Conservation (phyloP, 306 rosid species). For the Prunus kanzakura region DNA sequence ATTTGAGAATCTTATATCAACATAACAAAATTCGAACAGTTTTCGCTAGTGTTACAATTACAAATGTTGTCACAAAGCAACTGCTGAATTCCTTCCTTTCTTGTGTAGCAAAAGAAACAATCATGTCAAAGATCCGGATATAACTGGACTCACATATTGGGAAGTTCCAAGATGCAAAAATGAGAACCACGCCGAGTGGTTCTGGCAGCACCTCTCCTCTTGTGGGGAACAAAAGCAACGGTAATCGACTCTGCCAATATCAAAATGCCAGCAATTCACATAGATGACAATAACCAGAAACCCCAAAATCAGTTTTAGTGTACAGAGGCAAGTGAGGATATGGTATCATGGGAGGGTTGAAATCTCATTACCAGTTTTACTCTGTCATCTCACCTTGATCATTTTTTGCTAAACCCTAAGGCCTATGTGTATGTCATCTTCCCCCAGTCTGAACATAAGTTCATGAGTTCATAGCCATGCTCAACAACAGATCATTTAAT, state of each 20-base stretch:
- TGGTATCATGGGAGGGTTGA: too few relatives aligned
- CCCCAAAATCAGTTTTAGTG: neutral
- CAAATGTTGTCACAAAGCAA: too few relatives aligned
- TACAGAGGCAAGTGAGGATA: too few relatives aligned
- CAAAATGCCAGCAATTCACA: slow-evolving; percentile 4
- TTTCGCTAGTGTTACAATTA: neutral
- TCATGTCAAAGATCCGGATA: neutral
- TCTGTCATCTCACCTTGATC: neutral
- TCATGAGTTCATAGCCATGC: too few relatives aligned
- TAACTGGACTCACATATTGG: slow-evolving; percentile 67
- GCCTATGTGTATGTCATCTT: too few relatives aligned
- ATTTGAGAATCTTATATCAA: neutral
- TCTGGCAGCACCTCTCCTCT: slow-evolving; percentile 67
- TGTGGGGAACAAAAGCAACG: slow-evolving; percentile 65
- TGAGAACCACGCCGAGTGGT: slow-evolving; percentile 83
- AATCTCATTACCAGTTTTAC: too few relatives aligned
- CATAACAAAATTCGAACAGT: neutral
- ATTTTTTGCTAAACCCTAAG: neutral
- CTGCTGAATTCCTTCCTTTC: too few relatives aligned
- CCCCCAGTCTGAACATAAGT: neutral
- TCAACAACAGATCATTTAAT: neutral
- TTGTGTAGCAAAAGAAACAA: neutral
- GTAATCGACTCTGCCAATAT: slow-evolving; percentile 42
- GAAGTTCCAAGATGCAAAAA: slow-evolving; percentile 85
- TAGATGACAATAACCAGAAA: neutral